Evolutionary conservation across 805 yeast species (phyloP).

Genomic region (Myxozyma nipponensis): DNA sequence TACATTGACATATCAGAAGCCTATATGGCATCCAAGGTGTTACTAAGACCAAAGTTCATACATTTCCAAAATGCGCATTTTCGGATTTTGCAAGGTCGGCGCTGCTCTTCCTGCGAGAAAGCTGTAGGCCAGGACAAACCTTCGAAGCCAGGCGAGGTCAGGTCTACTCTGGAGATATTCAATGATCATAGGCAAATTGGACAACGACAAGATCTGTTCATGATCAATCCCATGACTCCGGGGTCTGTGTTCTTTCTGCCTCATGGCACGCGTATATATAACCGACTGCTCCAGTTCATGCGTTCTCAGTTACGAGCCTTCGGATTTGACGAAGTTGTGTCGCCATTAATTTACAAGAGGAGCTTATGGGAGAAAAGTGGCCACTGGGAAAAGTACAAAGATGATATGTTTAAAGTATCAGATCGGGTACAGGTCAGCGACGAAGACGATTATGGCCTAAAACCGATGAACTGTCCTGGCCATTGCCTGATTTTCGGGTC

Average conservation of each 20-base stretch:
- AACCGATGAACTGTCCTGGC: conserved; percentile 97
- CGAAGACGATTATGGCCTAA: conserved; percentile 62
- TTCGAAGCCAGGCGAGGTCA: not conserved
- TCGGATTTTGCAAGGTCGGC: too few relatives aligned
- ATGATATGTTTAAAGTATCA: conserved; percentile 84
- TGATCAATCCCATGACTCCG: conserved; percentile 78
- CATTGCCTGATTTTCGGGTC: conserved; percentile 91
- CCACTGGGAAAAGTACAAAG: conserved; percentile 92
- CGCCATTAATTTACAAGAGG: conserved; percentile 82
- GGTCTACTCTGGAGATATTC: conserved; percentile 3
- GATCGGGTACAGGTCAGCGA: conserved; percentile 24
- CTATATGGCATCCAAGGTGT: too few relatives aligned
- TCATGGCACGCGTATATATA: conserved; percentile 83
- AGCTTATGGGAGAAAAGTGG: conserved; percentile 88
- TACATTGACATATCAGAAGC: too few relatives aligned
- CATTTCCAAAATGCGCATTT: too few relatives aligned
- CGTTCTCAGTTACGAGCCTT: conserved; percentile 72
- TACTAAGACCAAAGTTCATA: too few relatives aligned
- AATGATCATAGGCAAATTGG: conserved; percentile 43
- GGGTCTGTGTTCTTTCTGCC: conserved; percentile 92
- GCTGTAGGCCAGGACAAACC: not conserved
- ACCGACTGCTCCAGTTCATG: conserved; percentile 76
- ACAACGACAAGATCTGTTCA: conserved; percentile 66
- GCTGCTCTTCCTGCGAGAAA: not conserved
- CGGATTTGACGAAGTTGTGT: conserved; percentile 88